phyloP scores from a whole-genome alignment of 1,284 basidiomycete species.

The Ustilago nuda region DNA sequence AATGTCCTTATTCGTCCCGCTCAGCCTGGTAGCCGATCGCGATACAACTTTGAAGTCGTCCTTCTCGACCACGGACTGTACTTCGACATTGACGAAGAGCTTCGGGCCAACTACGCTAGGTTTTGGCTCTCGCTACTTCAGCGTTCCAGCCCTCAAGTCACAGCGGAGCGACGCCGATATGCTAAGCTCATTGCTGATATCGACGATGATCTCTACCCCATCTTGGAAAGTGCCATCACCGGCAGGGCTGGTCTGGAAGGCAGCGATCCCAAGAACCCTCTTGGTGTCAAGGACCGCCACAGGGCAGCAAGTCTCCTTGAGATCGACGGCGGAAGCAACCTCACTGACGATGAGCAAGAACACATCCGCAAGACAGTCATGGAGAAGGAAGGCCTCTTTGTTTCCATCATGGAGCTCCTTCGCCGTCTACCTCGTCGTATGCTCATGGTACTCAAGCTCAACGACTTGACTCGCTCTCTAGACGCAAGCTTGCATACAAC shows the following conservation, averaged over 20 bases:
- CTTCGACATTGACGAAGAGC: conserved; percentile 66
- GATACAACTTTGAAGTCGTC: conserved; percentile 68
- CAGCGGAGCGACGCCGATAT: conserved; percentile 59
- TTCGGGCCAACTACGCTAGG: conserved; percentile 66
- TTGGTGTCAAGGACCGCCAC: conserved; percentile 58
- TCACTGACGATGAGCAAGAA: conserved; percentile 65
- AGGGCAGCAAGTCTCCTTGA: conserved; percentile 63
- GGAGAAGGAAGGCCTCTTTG: conserved; percentile 67
- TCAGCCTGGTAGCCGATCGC: conserved; percentile 54
- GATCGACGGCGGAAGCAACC: conserved; percentile 51
- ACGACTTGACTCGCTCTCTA: conserved; percentile 72
- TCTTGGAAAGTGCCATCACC: conserved; percentile 68
- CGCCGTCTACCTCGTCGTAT: conserved; percentile 65
- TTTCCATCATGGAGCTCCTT: conserved; percentile 63
- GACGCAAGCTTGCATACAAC: conserved; percentile 74
- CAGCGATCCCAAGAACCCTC: conserved; percentile 64
- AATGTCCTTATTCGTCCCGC: conserved; percentile 82
- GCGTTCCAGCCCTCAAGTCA: conserved; percentile 57
- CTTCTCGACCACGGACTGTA: conserved; percentile 68
- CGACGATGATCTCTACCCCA: conserved; percentile 67
- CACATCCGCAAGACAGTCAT: conserved; percentile 69
- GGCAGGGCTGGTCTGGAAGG: conserved; percentile 66
- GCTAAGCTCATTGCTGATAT: conserved; percentile 67
- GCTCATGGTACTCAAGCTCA: conserved; percentile 69
- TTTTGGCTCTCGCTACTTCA: conserved; percentile 68